Evolutionary conservation across 2,329 filamentous ascomycete species (phyloP).

Genomic region (Colletotrichum gigasporum): DNA sequence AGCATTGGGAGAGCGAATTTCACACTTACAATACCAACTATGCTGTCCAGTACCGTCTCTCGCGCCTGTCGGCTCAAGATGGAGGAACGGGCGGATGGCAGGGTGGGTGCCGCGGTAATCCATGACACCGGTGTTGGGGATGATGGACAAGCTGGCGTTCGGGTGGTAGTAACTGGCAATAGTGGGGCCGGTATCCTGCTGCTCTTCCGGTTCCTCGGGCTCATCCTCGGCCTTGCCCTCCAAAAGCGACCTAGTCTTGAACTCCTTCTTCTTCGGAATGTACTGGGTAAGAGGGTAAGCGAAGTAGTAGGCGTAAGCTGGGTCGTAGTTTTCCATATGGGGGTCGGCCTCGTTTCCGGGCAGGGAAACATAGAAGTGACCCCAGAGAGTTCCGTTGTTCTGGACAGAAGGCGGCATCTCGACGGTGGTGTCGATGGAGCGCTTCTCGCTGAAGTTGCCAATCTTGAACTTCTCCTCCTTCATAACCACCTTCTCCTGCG

Average conservation of each 20-base stretch:
- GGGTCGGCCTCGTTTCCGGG: constrained; percentile 82
- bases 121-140: constrained; percentile 80
- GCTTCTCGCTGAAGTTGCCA: constrained; percentile 81
- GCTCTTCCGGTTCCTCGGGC: constrained; percentile 61
- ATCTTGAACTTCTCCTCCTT: constrained; percentile 83
- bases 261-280: constrained; percentile 87
- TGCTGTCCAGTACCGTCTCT: constrained; percentile 87
- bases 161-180: constrained; percentile 93
- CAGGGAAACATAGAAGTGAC: constrained; percentile 89
- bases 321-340: constrained; percentile 74
- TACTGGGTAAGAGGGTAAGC: constrained; percentile 88
- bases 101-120: constrained; percentile 75
- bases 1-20: not conserved
- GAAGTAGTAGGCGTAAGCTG: constrained; percentile 83
- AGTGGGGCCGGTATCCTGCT: constrained; percentile 69
- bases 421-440: constrained; percentile 81
- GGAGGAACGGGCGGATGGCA: constrained; percentile 79
- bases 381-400: constrained; percentile 93
- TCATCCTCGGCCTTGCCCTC: constrained; percentile 58
- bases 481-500: constrained; percentile 76
- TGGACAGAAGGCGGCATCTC: constrained; percentile 82
- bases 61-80: constrained; percentile 81
- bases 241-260: constrained; percentile 90
- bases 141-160: constrained; percentile 88
- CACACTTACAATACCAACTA: constrained; percentile 79